phyloP scores from a whole-genome alignment of 495 filamentous ascomycete species.

The Tuber borchii region DNA sequence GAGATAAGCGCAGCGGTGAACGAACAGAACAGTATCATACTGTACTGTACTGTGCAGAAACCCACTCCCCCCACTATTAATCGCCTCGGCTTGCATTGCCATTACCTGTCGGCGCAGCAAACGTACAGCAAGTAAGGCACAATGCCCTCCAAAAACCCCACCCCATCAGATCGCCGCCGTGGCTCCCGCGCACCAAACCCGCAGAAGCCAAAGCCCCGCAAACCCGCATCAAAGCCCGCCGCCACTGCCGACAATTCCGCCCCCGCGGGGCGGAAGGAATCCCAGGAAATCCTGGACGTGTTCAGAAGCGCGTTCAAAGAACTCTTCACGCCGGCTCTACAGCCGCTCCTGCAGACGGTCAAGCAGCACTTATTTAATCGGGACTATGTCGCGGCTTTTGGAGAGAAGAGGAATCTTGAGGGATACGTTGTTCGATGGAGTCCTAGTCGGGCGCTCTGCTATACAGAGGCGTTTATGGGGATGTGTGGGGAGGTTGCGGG shows the following conservation, averaged over 20 bases:
- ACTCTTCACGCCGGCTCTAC: conserved; percentile 47
- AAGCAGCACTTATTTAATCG: conserved; percentile 78
- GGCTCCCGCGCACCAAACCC: conserved; percentile 23
- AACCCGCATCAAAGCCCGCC: conserved; percentile 8
- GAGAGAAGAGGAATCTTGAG: conserved; percentile 56
- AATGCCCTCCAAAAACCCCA: conserved; percentile 31
- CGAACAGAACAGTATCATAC: neutral
- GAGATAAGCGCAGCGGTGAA: neutral
- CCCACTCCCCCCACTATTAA: neutral
- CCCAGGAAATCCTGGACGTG: conserved; percentile 66
- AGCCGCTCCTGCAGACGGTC: conserved; percentile 62
- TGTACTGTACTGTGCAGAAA: neutral
- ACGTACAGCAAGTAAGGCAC: conserved; percentile 3
- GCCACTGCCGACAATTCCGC: neutral
- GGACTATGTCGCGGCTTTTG: conserved; percentile 77
- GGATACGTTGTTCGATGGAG: conserved; percentile 88
- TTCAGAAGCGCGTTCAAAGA: conserved; percentile 59
- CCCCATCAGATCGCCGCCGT: conserved; percentile 31
- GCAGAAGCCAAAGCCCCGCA: conserved; percentile 19
- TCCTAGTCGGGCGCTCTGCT: conserved; percentile 71
- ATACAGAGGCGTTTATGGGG: conserved; percentile 58
- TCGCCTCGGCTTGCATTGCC: neutral
- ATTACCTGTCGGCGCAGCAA: neutral
- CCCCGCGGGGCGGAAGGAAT: conserved; percentile 38
- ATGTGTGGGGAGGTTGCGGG: conserved; percentile 45